Evolutionary conservation across 768 basidiomycete genomes (phyloP), one percentile per base, ranked within the genome.

Genomic region (Rhizopogon rudus): DNA sequence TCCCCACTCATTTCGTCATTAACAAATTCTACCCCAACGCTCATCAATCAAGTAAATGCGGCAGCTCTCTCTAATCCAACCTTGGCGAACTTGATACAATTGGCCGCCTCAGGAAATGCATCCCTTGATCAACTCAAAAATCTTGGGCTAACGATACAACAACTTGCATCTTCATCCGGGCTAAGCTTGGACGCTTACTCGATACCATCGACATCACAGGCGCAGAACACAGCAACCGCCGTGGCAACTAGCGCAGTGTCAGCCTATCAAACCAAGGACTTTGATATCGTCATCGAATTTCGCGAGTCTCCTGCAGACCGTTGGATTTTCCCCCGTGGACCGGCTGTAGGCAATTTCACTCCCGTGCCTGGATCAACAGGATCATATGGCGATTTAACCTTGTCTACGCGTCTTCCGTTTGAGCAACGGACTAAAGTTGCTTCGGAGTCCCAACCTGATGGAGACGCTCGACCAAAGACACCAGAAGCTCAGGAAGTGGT

Each of bases 251-350:
- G 57, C 8, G 31, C 59, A 33, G 33, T 54, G 40, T 28, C 64
- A 17, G 67, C 59, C 54, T 66, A 59, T 56, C 66, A 61, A 42
- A 64, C 76, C 35, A 84, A 79, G 62, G 79, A 81, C n/a, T 88
- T 84, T 61, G 89, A 91, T 64, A 64, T 92, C 1, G 81, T 91
- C 22, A 63, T 92, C 51, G 87, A 88, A 62, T 91, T 88, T 59
- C 71, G 76, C 49, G 89, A 91, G 62, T 70, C 72, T 5, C 75
- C 81, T 3, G 72, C 73, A 42, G 86, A 88, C 45, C 79, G 83
- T n/a, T 86, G 82, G 81, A 61, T 87, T 6, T 73, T 91, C 52
- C 88, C 89, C 51, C 80, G 86, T 33, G 82, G 80, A 20, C 73
- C 77, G 5, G 77, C 77, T 7, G 68, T 77, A 31, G 82, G 75